Conservation (phyloP, 257 asterid genomes). For the Plectranthus barbatus region DNA sequence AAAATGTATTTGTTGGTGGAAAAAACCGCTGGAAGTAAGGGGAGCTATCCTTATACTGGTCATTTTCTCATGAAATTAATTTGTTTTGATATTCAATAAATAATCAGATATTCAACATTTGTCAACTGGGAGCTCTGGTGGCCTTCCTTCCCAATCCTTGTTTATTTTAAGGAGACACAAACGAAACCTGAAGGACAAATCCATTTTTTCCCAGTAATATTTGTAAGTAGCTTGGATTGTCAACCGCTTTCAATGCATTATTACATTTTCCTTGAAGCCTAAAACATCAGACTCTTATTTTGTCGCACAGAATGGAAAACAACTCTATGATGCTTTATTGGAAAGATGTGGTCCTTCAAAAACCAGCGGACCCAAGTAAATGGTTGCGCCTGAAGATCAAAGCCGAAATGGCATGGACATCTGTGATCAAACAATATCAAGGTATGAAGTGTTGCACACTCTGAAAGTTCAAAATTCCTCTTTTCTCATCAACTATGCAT, state of each 20-base stretch:
- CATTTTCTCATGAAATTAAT: slow-evolving; percentile 2
- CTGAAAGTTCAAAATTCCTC: background rate
- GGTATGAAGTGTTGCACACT: slow-evolving; percentile 17
- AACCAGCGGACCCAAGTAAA: slow-evolving; percentile 65
- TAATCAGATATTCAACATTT: slow-evolving; percentile 66
- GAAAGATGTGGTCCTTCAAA: slow-evolving; percentile 77
- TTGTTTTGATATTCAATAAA: background rate
- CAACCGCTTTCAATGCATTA: slow-evolving; percentile 12
- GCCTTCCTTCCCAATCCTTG: slow-evolving; percentile 86
- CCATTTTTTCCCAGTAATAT: slow-evolving; percentile 71
- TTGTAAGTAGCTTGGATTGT: slow-evolving; percentile 40
- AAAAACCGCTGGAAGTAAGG: slow-evolving; percentile 94
- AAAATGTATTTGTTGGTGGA: slow-evolving; percentile 90
- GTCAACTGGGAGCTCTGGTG: slow-evolving; percentile 99
- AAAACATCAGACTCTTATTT: background rate
- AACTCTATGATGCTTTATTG: slow-evolving; percentile 74
- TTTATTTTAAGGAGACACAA: slow-evolving; percentile 85
- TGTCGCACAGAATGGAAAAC: slow-evolving; percentile 55
- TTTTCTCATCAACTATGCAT: background rate
- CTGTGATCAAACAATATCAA: slow-evolving; percentile 12
- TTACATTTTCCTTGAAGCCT: slow-evolving; percentile 3
- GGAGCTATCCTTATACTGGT: slow-evolving; percentile 2
- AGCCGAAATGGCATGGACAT: slow-evolving; percentile 5
- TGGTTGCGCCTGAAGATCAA: background rate
- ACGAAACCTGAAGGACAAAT: slow-evolving; percentile 85